Evolutionary conservation across 129 eudicot genomes (phyloP), one percentile per base, ranked within the genome.

Genomic region (Flaveria sonorensis): DNA sequence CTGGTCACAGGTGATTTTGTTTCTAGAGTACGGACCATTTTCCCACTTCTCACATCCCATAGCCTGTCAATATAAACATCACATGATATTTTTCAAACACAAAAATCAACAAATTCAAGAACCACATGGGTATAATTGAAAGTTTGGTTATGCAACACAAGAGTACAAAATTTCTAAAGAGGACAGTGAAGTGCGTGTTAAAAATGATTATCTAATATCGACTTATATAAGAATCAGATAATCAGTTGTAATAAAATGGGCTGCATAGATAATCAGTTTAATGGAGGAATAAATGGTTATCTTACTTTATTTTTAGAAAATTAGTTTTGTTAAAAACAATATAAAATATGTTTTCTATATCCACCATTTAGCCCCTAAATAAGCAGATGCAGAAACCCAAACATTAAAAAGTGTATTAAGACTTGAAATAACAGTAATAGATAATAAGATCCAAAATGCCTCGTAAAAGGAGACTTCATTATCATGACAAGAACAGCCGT

Each of bases 11-110:
- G 53, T 52, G 93, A 84, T 77, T 81, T 83, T 26, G 89, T 88
- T 80, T 88, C 90, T 39, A 86, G 88, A 8, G 88, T 88, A 52
- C 63, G 92, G 10, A 83, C 83, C n/a, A 81, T 75, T n/a, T 79
- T 68, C n/a, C 84, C 86, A 72, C 80, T 88, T 79, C 93, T 83
- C 45, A 88, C 86, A 6, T 88, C 93, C 93, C 93, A 88, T 12
- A 88, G 80, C 66, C 93, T 88, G 76, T 19, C 57, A 61, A 71
- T 63, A 63, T 16, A 62, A 62, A 28, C 9, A 45, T 56, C 63
- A 28, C 30, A 18, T 13, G 0, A 19, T 12, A 20, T 19, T 21
- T 76, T 52, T 48, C 19, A 45, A 16, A 11, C 19, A 65, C 36
- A 30, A 39, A 65, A 12, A 66, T 50, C 73, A 36, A 57, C 16